Evolutionary conservation across 257 asterid species (phyloP).

Genomic region (Forsythia suspensa): DNA sequence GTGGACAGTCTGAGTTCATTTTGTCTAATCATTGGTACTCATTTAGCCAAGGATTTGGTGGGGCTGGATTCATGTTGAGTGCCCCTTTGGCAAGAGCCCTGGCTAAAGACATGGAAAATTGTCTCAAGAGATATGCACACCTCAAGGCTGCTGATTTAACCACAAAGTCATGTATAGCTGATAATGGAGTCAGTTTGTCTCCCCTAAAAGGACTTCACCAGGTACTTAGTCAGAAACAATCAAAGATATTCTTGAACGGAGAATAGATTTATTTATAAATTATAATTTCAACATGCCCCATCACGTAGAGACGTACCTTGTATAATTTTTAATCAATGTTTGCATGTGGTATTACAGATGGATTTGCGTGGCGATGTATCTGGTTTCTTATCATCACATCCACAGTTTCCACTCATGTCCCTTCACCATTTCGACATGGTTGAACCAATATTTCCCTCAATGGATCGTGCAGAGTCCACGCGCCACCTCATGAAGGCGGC

Average conservation of each 20-base stretch:
- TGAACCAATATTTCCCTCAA: conserved; percentile 53
- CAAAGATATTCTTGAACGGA: too few species aligned
- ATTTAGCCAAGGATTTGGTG: conserved; percentile 64
- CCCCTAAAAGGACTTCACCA: conserved; percentile 69
- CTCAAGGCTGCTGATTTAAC: conserved; percentile 47
- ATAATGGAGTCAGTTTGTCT: conserved; percentile 54
- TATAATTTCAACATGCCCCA: too few species aligned
- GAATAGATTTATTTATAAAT: too few species aligned
- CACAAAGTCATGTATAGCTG: conserved; percentile 60
- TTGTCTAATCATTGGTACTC: conserved; percentile 53
- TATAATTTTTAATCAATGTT: background rate
- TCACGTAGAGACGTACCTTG: too few species aligned
- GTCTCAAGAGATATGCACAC: conserved; percentile 44
- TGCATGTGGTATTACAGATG: conserved; percentile 23
- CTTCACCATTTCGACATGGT: conserved; percentile 56
- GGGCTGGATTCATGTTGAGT: conserved; percentile 62
- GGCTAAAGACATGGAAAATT: conserved; percentile 48
- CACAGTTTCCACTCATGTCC: conserved; percentile 49
- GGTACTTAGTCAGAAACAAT: conserved; percentile 21
- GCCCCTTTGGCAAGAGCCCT: conserved; percentile 52
- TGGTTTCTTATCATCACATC: conserved; percentile 55
- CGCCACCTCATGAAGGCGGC: conserved; percentile 67
- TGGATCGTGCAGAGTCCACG: conserved; percentile 43
- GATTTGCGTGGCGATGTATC: conserved; percentile 56
- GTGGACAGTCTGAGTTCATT: conserved; percentile 59